Evolutionary conservation across 176 grass and related monocot genomes (phyloP), one percentile per base, ranked within the genome.

Genomic region (Poa pratensis): DNA sequence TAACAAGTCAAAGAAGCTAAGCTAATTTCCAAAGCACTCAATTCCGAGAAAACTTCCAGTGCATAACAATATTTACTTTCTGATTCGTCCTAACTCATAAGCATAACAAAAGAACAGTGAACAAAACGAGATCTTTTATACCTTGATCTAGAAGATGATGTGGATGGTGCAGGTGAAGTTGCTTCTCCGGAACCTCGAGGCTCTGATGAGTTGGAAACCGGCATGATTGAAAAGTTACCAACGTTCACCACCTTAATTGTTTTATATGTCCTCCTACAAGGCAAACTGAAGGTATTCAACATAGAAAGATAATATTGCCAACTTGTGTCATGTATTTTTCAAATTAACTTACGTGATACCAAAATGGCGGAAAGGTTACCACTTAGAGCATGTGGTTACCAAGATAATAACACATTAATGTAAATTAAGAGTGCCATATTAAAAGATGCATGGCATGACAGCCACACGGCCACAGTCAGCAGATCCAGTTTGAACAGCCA

Each of bases 91-190:
- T 30, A 34, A 82, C 13, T 59, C 12, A 68, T 28, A 58, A 69
- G 69, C 37, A 75, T 65, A 72, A 35, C 26, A 65, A 82, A 22
- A 66, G 23, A 60, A 27, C 0, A 67, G 45, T 19, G 9, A 23
- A 40, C 26, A 28, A 42, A 27, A 18, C 6, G 34, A 46, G 65
- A 79, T 71, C 28, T 54, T 60, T 14, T 74, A 90, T 98, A 98
- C 96, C 96, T 89, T 61, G 93, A 94, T 87, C 69, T 87, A 83
- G 89, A 90, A 83, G 96, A 92, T 20, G 93, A 95, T 7, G 88
- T 86, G 73, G 93, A 95, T 46, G 87, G 87, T 32, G 73, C 32
- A 7, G 93, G 91, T 78, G 93, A 98, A 92, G 82, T 64, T 27
- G 80, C 43, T 51, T 88, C 83, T 34, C 40, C 28, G 23, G 85